Percentiles rank a stretch among this genome's conserved stretches.
These are phyloP conservation scores for Quercus ilex DNA, from an alignment of 306 rosid species.

Conservation along the genomic window DNA sequence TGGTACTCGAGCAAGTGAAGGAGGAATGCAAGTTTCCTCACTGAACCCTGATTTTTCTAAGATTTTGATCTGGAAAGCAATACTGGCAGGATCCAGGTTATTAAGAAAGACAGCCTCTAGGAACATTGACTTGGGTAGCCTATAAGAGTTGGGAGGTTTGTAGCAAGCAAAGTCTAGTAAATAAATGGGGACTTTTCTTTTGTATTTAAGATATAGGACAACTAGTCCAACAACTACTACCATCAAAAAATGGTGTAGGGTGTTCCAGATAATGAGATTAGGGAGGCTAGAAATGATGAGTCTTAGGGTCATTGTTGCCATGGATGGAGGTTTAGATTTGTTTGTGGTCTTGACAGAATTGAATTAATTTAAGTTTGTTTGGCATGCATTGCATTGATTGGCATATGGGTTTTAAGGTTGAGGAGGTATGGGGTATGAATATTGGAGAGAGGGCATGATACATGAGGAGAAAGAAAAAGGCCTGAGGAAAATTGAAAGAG, in stretches of 20 bases:
- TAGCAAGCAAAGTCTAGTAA: conserved; percentile 41
- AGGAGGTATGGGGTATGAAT: conserved; percentile 2
- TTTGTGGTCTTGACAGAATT: conserved; percentile 1
- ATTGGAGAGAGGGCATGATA: conserved; percentile 14
- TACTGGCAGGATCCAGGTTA: conserved; percentile 33
- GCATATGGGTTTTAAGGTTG: conserved; percentile 12
- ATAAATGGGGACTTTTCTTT: conserved; percentile 34
- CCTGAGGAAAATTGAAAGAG: conserved; percentile 18
- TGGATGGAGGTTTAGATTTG: conserved; percentile 6
- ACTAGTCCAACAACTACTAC: conserved; percentile 15
- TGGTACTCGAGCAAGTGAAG: conserved; percentile 37
- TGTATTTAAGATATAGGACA: conserved; percentile 29
- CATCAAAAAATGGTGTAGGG: conserved; percentile 3
- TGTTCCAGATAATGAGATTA: conserved; percentile 9
- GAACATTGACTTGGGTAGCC: conserved; percentile 42
- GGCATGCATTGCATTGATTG: neutral
- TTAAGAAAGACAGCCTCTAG: conserved; percentile 33
- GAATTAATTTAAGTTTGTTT: conserved; percentile 4
- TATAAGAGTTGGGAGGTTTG: conserved; percentile 34
- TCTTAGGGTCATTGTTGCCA: conserved; percentile 13
- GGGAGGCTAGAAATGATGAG: conserved; percentile 1
- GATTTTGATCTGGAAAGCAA: conserved; percentile 52
- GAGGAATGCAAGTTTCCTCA: conserved; percentile 44
- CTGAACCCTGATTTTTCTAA: conserved; percentile 54
- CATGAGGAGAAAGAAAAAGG: conserved; percentile 18